phyloP scores from a whole-genome alignment of 805 yeast species.

The Candida hispaniensis region DNA sequence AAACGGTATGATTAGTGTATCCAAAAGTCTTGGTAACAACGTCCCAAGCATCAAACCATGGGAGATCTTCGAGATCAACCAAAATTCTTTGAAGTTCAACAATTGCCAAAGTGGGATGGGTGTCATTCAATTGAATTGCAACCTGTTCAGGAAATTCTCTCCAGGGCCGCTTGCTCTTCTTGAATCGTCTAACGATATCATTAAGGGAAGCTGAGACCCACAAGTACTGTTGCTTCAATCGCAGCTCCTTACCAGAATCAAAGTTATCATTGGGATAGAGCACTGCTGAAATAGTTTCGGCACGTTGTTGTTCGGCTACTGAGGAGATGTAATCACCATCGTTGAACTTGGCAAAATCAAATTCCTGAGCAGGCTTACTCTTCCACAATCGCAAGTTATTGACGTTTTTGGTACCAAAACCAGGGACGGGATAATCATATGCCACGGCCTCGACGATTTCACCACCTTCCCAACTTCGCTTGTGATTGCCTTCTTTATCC shows the following conservation, averaged over 20 bases:
- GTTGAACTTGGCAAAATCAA: constrained; percentile 83
- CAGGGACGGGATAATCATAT: constrained; percentile 87
- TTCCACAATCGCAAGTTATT: constrained; percentile 88
- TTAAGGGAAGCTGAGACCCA: constrained; percentile 94
- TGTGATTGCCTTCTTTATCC: constrained; percentile 41
- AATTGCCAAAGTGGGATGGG: constrained; percentile 87
- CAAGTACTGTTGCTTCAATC: constrained; percentile 90
- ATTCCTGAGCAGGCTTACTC: constrained; percentile 80
- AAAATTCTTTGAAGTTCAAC: constrained; percentile 81
- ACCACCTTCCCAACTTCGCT: constrained; percentile 74
- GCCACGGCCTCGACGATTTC: constrained; percentile 85
- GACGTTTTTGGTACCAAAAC: constrained; percentile 64
- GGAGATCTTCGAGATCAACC: constrained; percentile 70
- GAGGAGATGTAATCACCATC: constrained; percentile 83
- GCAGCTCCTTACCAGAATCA: constrained; percentile 78
- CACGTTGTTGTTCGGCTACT: constrained; percentile 73
- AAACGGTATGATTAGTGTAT: constrained; percentile 90
- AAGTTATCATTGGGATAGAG: constrained; percentile 91
- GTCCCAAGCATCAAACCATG: constrained; percentile 79
- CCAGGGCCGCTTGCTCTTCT: constrained; percentile 71
- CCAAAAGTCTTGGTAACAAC: constrained; percentile 75
- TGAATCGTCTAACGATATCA: constrained; percentile 82
- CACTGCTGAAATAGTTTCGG: constrained; percentile 87
- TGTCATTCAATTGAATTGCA: constrained; percentile 89
- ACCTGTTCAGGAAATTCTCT: constrained; percentile 70